Percentiles rank a stretch among this genome's conserved stretches.
These are phyloP conservation scores for Boletus patriciae DNA, from an alignment of 768 basidiomycete species.

Conservation along the genomic window DNA sequence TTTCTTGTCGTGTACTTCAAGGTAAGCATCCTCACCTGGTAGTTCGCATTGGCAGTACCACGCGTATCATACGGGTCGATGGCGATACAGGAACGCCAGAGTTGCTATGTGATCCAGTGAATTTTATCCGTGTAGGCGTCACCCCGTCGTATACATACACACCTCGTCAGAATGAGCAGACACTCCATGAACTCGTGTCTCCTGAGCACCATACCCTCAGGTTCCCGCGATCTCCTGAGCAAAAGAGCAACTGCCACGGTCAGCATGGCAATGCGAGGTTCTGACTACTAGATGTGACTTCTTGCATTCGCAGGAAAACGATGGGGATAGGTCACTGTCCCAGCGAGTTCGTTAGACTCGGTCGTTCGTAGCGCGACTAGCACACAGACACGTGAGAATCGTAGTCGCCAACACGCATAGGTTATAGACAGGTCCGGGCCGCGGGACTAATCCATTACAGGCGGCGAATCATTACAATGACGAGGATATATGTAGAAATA, in stretches of 20 bases:
- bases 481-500: too few relatives aligned
- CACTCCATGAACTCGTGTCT: conserved; percentile 87
- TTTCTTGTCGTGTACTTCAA: neutral
- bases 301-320: conserved; percentile 81
- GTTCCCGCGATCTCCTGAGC: conserved; percentile 80
- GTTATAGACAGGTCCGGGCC: too few relatives aligned
- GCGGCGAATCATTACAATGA: too few relatives aligned
- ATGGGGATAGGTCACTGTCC: conserved; percentile 84
- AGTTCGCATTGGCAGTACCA: conserved; percentile 78
- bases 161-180: conserved; percentile 43
- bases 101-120: conserved; percentile 84
- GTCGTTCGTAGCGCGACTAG: conserved; percentile 78
- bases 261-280: conserved; percentile 80
- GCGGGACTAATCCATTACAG: too few relatives aligned
- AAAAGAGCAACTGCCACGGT: conserved; percentile 87
- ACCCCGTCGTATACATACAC: too few relatives aligned
- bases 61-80: conserved; percentile 86
- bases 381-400: neutral
- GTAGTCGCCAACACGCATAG: conserved; percentile 16
- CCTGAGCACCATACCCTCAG: conserved; percentile 80
- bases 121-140: conserved; percentile 40
- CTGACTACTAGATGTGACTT: conserved; percentile 84
- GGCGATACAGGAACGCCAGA: conserved; percentile 81
- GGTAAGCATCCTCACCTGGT: conserved; percentile 36
- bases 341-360: conserved; percentile 70